Evolutionary conservation across 2,329 filamentous ascomycete species (phyloP).

Genomic region (Macrophomina pseudophaseolina): DNA sequence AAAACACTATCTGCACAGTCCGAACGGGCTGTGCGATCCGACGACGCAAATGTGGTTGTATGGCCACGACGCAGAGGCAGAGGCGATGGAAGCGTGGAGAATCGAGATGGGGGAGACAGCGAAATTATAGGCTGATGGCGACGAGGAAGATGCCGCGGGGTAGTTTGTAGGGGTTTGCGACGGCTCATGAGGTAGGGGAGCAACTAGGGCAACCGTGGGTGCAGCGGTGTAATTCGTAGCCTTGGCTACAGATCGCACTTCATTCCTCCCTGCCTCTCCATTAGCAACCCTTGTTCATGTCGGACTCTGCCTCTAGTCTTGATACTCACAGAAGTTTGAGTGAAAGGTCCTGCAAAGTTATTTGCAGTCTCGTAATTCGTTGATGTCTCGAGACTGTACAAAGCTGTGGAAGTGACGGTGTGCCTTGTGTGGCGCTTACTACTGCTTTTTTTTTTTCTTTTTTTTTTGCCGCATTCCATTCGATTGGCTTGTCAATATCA

Average conservation of each 20-base stretch:
- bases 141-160: neutral
- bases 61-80: conserved; percentile 10
- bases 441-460: too few species aligned
- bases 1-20: conserved; percentile 11
- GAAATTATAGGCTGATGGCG: neutral
- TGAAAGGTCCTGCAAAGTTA: too few species aligned
- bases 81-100: conserved; percentile 27
- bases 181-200: neutral
- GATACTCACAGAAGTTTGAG: too few species aligned
- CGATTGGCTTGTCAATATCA: too few species aligned
- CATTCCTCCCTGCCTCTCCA: neutral
- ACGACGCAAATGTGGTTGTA: conserved; percentile 20
- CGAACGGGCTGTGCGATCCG: conserved; percentile 13
- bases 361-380: too few species aligned
- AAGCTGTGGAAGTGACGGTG: too few species aligned
- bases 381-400: too few species aligned
- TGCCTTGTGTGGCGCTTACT: too few species aligned
- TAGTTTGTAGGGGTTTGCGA: neutral
- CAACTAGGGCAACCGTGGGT: neutral
- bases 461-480: too few species aligned
- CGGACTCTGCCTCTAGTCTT: neutral
- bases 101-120: conserved; percentile 28
- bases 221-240: conserved; percentile 8
- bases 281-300: too few species aligned
- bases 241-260: conserved; percentile 6